Conservation (phyloP, 2,329 filamentous ascomycete genomes). For the Claviceps paspali region DNA sequence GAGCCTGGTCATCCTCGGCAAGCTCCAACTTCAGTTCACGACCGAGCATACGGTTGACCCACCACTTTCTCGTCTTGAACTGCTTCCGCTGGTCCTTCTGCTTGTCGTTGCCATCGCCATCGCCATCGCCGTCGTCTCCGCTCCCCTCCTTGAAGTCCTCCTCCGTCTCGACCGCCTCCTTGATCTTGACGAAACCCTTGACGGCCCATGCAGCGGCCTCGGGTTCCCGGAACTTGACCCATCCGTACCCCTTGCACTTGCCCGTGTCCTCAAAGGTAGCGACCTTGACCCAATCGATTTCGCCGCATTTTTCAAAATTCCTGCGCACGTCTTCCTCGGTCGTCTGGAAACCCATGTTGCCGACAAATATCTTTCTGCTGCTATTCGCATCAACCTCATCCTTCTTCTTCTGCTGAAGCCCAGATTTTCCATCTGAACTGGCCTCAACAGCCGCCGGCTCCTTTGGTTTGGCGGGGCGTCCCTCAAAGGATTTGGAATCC, state of each 20-base stretch:
- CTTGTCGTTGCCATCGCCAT: slow-evolving; percentile 17
- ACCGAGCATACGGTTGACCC: slow-evolving; percentile 72
- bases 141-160: slow-evolving; percentile 41
- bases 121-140: slow-evolving; percentile 28
- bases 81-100: slow-evolving; percentile 29
- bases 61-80: slow-evolving; percentile 55
- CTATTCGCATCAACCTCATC: slow-evolving; percentile 32
- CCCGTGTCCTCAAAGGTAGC: slow-evolving; percentile 94
- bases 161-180: slow-evolving; percentile 47
- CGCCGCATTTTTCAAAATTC: slow-evolving; percentile 76
- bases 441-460: slow-evolving; percentile 15
- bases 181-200: slow-evolving; percentile 63
- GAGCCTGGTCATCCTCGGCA: slow-evolving; percentile 73
- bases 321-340: slow-evolving; percentile 66
- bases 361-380: slow-evolving; percentile 78
- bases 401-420: slow-evolving; percentile 21
- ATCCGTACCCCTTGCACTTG: slow-evolving; percentile 95
- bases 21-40: slow-evolving; percentile 77
- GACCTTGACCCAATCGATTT: slow-evolving; percentile 68
- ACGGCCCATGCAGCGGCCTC: slow-evolving; percentile 56
- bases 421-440: slow-evolving; percentile 15
- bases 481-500: slow-evolving; percentile 76
- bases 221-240: slow-evolving; percentile 77
- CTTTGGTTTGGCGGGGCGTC: slow-evolving; percentile 58
- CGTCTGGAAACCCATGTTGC: slow-evolving; percentile 70